Percentiles rank a stretch among this genome's conserved stretches.
These are phyloP conservation scores for Ilyonectria mors-panacis DNA, from an alignment of 2,329 filamentous ascomycete species.

Conservation along the genomic window DNA sequence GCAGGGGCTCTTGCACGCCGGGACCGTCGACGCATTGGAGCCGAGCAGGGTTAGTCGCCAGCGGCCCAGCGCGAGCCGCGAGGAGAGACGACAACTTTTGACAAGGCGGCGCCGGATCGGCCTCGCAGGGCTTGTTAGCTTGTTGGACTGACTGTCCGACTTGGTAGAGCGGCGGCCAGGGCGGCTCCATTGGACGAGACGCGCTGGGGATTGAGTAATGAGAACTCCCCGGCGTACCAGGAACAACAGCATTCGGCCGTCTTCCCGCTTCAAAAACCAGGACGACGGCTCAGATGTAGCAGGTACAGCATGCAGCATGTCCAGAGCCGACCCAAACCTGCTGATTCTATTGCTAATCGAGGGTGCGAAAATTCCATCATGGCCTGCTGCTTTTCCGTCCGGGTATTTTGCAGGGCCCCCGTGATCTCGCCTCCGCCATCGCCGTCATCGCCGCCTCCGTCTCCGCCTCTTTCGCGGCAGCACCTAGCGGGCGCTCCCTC, in stretches of 20 bases:
- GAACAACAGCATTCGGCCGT: constrained; percentile 13
- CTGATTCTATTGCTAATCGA: constrained; percentile 10
- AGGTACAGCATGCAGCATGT: constrained; percentile 8
- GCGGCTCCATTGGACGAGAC: constrained; percentile 49
- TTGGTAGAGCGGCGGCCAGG: not conserved
- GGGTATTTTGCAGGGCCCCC: constrained; percentile 11
- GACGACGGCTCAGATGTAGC: constrained; percentile 14
- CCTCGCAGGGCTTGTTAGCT: not conserved
- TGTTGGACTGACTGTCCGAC: too few relatives aligned
- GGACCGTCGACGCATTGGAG: constrained; percentile 12
- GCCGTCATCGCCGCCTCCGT: constrained; percentile 16
- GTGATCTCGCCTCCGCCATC: constrained; percentile 20
- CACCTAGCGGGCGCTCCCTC: constrained; percentile 11
- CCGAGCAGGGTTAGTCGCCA: constrained; percentile 14
- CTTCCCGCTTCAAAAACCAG: constrained; percentile 12
- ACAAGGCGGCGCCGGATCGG: constrained; percentile 42
- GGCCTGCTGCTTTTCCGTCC: constrained; percentile 4
- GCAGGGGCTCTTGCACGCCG: not conserved
- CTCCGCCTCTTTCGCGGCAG: constrained; percentile 22
- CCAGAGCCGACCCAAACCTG: constrained; percentile 1
- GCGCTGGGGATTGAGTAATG: constrained; percentile 55
- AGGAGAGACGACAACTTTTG: constrained; percentile 29
- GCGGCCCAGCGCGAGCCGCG: constrained; percentile 25
- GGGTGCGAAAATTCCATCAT: not conserved
- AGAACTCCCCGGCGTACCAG: constrained; percentile 47